These are phyloP conservation scores for Citrullus amarus DNA, from an alignment of 306 rosid genomes.

Conservation along the genomic window DNA sequence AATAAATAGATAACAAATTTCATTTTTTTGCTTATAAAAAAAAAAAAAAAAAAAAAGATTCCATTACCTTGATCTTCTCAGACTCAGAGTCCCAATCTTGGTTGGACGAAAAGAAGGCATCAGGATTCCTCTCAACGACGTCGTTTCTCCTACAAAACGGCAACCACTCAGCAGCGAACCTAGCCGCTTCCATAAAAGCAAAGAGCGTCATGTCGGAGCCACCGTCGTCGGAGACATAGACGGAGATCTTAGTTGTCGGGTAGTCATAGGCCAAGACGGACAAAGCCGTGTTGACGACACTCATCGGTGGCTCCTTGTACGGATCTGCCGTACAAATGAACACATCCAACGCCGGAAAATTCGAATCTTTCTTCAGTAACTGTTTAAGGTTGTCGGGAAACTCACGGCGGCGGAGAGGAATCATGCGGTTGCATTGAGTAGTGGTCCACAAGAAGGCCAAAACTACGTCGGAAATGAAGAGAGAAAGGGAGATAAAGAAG, in stretches of 20 bases:
- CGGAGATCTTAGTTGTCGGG: slow-evolving; percentile 25
- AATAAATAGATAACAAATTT: too few relatives aligned
- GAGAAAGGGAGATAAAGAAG: slow-evolving; percentile 14
- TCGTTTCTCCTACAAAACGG: slow-evolving; percentile 28
- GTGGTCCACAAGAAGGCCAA: slow-evolving; percentile 19
- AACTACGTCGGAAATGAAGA: slow-evolving; percentile 24
- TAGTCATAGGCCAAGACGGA: slow-evolving; percentile 38
- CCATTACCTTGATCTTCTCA: slow-evolving; percentile 24
- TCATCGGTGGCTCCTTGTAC: slow-evolving; percentile 37
- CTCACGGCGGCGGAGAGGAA: slow-evolving; percentile 18
- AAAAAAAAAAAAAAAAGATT: too few relatives aligned
- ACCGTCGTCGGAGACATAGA: slow-evolving; percentile 39
- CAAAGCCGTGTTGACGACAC: slow-evolving; percentile 26
- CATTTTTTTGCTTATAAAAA: too few relatives aligned
- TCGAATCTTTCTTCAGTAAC: neutral
- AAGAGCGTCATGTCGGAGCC: slow-evolving; percentile 36
- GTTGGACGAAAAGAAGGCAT: slow-evolving; percentile 14
- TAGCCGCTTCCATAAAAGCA: slow-evolving; percentile 33
- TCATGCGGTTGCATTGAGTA: slow-evolving; percentile 17
- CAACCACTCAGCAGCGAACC: slow-evolving; percentile 31
- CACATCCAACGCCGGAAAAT: slow-evolving; percentile 26
- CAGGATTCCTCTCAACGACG: slow-evolving; percentile 18
- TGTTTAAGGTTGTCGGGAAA: slow-evolving; percentile 7
- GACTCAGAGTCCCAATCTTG: neutral
- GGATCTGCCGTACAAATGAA: slow-evolving; percentile 45